Percentiles rank a stretch among this genome's conserved stretches.
These are phyloP conservation scores for Cutaneotrichosporon dermatis DNA, from an alignment of 1,284 basidiomycete species.

Conservation along the genomic window DNA sequence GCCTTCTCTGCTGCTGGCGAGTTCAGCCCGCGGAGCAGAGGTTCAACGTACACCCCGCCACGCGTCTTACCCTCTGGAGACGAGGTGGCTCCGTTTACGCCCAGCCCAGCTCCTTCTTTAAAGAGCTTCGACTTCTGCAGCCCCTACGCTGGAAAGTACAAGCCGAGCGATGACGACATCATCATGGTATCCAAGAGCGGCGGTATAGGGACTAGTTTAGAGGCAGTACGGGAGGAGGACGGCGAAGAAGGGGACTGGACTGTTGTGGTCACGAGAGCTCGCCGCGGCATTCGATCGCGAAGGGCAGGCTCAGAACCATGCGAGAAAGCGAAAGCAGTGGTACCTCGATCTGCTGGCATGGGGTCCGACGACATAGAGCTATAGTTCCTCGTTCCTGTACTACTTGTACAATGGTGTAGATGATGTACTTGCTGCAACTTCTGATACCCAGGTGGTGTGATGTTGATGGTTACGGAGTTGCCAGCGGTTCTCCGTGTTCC, in stretches of 20 bases:
- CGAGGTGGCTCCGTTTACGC: constrained; percentile 33
- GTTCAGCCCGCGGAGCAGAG: constrained; percentile 32
- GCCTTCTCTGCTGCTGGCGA: constrained; percentile 30
- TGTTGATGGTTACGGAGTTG: too few species aligned
- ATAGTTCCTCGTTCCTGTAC: neutral
- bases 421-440: too few species aligned
- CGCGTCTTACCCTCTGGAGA: constrained; percentile 40
- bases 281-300: neutral
- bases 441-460: too few species aligned
- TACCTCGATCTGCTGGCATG: neutral
- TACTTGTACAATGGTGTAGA: too few species aligned
- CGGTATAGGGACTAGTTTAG: constrained; percentile 1
- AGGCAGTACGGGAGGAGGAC: constrained; percentile 16
- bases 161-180: constrained; percentile 17
- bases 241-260: constrained; percentile 20
- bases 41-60: constrained; percentile 38
- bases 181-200: constrained; percentile 8
- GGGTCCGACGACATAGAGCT: constrained; percentile 15
- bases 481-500: too few species aligned
- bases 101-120: constrained; percentile 22
- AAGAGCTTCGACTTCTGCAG: constrained; percentile 43
- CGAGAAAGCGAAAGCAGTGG: constrained; percentile 7
- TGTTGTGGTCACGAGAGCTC: neutral
- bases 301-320: constrained; percentile 16
- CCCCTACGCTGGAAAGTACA: constrained; percentile 24